Evolutionary conservation across 2,329 filamentous ascomycete genomes (phyloP).

Genomic region (Hypoxylon sp.): DNA sequence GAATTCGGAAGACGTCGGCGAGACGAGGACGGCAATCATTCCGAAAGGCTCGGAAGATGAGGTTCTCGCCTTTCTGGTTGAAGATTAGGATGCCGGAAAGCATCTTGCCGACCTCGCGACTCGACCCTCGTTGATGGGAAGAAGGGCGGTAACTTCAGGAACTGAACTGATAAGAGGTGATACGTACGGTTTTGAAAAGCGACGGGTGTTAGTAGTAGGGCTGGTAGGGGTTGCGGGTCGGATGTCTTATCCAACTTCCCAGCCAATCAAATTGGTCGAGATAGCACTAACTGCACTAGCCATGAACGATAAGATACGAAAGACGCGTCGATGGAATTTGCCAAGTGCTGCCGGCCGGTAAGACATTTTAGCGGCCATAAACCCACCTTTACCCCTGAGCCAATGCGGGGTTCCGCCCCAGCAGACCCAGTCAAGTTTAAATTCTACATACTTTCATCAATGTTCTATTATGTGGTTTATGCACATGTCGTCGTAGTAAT

Average conservation of each 20-base stretch:
- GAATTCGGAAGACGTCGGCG: slow-evolving; percentile 99
- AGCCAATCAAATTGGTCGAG: slow-evolving; percentile 10
- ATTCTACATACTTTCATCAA: neutral
- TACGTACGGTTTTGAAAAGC: slow-evolving; percentile 1
- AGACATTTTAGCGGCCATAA: neutral
- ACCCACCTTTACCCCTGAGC: slow-evolving; percentile 11
- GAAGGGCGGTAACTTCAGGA: slow-evolving; percentile 8
- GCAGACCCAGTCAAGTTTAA: neutral
- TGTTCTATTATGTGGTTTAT: too few species aligned
- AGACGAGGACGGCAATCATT: slow-evolving; percentile 98
- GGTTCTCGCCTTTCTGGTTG: slow-evolving; percentile 99
- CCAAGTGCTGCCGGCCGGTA: neutral
- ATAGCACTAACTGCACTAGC: slow-evolving; percentile 1
- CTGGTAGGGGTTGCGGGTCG: neutral
- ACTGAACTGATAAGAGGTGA: slow-evolving; percentile 12
- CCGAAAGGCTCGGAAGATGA: slow-evolving; percentile 98
- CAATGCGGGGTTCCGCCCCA: slow-evolving; percentile 5
- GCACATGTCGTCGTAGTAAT: too few species aligned
- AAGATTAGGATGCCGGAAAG: slow-evolving; percentile 97
- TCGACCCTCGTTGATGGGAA: slow-evolving; percentile 21
- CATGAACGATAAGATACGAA: slow-evolving; percentile 20
- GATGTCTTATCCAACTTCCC: slow-evolving; percentile 23
- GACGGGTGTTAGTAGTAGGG: slow-evolving; percentile 8
- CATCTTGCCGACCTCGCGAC: slow-evolving; percentile 72
- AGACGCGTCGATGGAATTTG: neutral